These are phyloP conservation scores for Xerocomus brunneocitrinus DNA, from an alignment of 768 basidiomycete genomes.

Conservation along the genomic window DNA sequence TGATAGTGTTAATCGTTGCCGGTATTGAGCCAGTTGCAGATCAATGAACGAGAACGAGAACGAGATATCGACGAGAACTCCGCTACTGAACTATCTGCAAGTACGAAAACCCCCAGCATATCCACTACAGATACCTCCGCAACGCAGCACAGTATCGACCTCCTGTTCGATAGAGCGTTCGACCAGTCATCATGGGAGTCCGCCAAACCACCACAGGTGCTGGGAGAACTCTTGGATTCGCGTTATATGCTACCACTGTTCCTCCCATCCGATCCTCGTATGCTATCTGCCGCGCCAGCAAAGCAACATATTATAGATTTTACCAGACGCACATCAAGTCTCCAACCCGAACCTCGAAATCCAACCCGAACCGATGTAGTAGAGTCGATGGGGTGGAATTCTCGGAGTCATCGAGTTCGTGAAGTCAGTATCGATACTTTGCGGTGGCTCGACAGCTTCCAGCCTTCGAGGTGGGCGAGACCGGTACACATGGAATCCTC, in stretches of 20 bases:
- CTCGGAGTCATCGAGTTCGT: slow-evolving; percentile 54
- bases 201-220: slow-evolving; percentile 67
- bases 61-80: slow-evolving; percentile 27
- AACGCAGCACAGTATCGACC: slow-evolving; percentile 62
- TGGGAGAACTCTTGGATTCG: slow-evolving; percentile 90
- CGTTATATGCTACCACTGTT: slow-evolving; percentile 87
- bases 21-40: slow-evolving; percentile 36
- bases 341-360: slow-evolving; percentile 33
- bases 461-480: slow-evolving; percentile 51
- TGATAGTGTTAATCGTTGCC: not conserved
- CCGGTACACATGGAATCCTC: slow-evolving; percentile 33
- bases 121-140: slow-evolving; percentile 33
- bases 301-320: slow-evolving; percentile 30
- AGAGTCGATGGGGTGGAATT: slow-evolving; percentile 54
- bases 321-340: slow-evolving; percentile 9
- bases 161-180: slow-evolving; percentile 66
- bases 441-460: slow-evolving; percentile 68
- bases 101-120: slow-evolving; percentile 27
- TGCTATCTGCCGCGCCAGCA: slow-evolving; percentile 66
- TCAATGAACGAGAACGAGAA: slow-evolving; percentile 57
- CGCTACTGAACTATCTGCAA: slow-evolving; percentile 38
- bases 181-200: slow-evolving; percentile 76
- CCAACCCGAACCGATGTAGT: slow-evolving; percentile 37
- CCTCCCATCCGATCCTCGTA: slow-evolving; percentile 75
- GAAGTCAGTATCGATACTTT: slow-evolving; percentile 56